Evolutionary conservation across 495 filamentous ascomycete genomes (phyloP).

Genomic region (Emericellopsis terricola): DNA sequence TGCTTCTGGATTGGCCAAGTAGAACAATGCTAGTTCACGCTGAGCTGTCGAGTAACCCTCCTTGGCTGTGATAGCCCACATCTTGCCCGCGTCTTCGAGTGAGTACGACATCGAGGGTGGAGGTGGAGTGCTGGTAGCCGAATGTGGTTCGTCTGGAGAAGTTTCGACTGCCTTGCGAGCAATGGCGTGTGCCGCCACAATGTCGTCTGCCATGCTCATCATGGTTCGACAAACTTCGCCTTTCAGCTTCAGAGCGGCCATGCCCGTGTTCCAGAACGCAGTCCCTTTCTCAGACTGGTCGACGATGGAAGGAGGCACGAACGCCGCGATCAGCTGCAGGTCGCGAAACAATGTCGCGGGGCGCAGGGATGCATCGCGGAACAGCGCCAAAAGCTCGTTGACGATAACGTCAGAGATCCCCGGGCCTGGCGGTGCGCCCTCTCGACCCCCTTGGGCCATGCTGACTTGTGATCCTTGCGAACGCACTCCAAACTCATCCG

Average conservation of each 20-base stretch:
- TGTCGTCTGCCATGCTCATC: conserved; percentile 72
- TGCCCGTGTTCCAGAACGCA: conserved; percentile 84
- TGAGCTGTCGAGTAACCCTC: conserved; percentile 88
- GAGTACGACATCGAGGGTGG: conserved; percentile 32
- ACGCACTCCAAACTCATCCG: conserved; percentile 14
- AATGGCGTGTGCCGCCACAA: conserved; percentile 38
- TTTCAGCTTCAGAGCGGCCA: conserved; percentile 77
- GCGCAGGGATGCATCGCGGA: conserved; percentile 57
- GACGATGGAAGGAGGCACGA: conserved; percentile 63
- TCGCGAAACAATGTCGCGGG: conserved; percentile 90
- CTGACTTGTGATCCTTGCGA: conserved; percentile 7
- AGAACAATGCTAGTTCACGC: conserved; percentile 84
- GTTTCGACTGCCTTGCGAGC: conserved; percentile 14
- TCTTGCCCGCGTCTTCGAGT: conserved; percentile 71
- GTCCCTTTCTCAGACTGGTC: conserved; percentile 78
- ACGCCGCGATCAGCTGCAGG: conserved; percentile 85
- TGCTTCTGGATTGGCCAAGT: conserved; percentile 80
- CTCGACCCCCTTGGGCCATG: conserved; percentile 15
- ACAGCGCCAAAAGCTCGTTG: conserved; percentile 58
- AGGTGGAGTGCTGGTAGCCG: conserved; percentile 7
- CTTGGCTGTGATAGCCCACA: conserved; percentile 90
- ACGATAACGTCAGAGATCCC: conserved; percentile 59
- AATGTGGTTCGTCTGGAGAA: conserved; percentile 1
- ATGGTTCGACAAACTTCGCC: conserved; percentile 78
- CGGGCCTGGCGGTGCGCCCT: conserved; percentile 21